Percentiles rank a stretch among this genome's conserved stretches.
Evolutionary conservation across 805 yeast genomes (phyloP).

Genomic region (Candida odintsovae): DNA sequence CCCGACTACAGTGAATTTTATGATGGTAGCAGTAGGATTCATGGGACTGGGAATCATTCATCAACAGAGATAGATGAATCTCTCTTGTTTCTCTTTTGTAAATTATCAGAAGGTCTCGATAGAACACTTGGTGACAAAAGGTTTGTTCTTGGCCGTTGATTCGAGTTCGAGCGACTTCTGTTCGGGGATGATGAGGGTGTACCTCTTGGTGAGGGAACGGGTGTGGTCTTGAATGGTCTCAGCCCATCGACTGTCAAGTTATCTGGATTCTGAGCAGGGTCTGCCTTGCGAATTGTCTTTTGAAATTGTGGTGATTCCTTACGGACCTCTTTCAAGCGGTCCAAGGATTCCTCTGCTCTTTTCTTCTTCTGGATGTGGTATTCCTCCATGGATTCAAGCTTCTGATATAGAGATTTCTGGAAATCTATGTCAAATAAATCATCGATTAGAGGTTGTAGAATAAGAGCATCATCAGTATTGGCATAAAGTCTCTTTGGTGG

Average conservation of each 20-base stretch:
- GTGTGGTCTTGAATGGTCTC: constrained; percentile 21
- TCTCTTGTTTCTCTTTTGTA: constrained; percentile 16
- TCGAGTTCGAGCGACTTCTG: constrained; percentile 14
- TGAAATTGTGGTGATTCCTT: constrained; percentile 1
- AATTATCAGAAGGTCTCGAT: constrained; percentile 17
- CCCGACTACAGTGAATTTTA: too few species aligned
- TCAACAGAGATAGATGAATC: not conserved
- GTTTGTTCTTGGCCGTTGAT: constrained; percentile 1
- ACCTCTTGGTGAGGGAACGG: constrained; percentile 13
- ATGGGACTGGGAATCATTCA: not conserved
- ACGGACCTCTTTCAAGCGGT: constrained; percentile 6
- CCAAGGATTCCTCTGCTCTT: constrained; percentile 14
- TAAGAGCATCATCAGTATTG: constrained; percentile 6
- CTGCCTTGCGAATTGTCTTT: not conserved
- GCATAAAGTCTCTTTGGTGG: constrained; percentile 9
- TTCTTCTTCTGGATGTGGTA: constrained; percentile 11
- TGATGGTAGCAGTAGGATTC: not conserved
- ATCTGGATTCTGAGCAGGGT: not conserved
- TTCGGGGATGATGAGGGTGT: constrained; percentile 16
- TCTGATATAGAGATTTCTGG: constrained; percentile 8
- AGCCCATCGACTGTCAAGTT: constrained; percentile 14
- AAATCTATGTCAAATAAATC: constrained; percentile 12
- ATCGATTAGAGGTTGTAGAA: constrained; percentile 5
- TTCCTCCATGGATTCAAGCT: constrained; percentile 13
- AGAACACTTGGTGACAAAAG: constrained; percentile 5